Conservation (phyloP, 192 early-diverging fungal species). For the Helicostylum pulchrum region DNA sequence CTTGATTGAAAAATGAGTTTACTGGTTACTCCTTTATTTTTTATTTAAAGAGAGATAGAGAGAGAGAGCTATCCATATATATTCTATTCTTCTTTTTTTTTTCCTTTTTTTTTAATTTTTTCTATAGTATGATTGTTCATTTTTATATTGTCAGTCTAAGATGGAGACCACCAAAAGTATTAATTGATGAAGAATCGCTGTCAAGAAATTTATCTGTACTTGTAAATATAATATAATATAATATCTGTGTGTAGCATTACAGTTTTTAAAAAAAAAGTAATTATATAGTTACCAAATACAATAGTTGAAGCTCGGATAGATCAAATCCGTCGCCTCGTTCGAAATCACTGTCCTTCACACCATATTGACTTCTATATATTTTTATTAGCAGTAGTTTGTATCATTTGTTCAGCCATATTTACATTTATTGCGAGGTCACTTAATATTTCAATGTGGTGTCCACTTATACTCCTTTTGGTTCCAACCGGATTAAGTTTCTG, state of each 20-base stretch:
- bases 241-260: not conserved
- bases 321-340: slow-evolving; percentile 10
- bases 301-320: slow-evolving; percentile 18
- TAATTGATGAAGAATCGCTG: slow-evolving; percentile 4
- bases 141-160: slow-evolving; percentile 8
- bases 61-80: too few relatives aligned
- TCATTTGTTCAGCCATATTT: slow-evolving; percentile 25
- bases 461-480: slow-evolving; percentile 25
- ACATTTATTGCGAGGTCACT: slow-evolving; percentile 24
- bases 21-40: too few relatives aligned
- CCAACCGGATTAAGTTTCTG: slow-evolving; percentile 16
- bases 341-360: slow-evolving; percentile 14
- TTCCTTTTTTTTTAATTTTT: too few relatives aligned
- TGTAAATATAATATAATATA: not conserved
- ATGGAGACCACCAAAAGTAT: slow-evolving; percentile 11
- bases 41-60: too few relatives aligned
- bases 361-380: slow-evolving; percentile 27
- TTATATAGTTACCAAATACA: slow-evolving; percentile 9
- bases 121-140: too few relatives aligned
- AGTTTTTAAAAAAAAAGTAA: not conserved
- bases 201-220: slow-evolving; percentile 8
- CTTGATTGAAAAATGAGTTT: too few relatives aligned
- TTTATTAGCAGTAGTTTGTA: slow-evolving; percentile 13
- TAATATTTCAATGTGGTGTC: slow-evolving; percentile 33
- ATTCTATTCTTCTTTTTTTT: too few relatives aligned